Evolutionary conservation across 805 yeast genomes (phyloP).

Genomic region (Cyberlindnera americana): DNA sequence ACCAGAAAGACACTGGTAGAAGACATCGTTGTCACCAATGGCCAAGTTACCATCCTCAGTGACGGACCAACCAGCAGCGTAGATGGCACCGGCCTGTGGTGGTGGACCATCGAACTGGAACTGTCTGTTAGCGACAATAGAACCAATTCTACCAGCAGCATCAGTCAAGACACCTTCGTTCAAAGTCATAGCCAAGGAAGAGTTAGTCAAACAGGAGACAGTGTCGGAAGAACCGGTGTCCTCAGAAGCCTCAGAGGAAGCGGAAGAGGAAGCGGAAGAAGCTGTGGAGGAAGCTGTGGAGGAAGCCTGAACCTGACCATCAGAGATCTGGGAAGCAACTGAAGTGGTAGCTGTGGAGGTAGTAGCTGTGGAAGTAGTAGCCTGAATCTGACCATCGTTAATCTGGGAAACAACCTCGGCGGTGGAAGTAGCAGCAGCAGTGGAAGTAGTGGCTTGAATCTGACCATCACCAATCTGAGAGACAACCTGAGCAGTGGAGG

Average conservation of each 20-base stretch:
- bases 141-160: conserved; percentile 63
- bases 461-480: conserved; percentile 51
- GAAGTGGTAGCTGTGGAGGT: conserved; percentile 6
- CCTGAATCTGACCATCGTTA: conserved; percentile 21
- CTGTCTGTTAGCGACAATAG: conserved; percentile 79
- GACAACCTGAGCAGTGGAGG: conserved; percentile 32
- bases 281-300: conserved; percentile 22
- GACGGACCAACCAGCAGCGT: conserved; percentile 64
- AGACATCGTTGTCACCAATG: conserved; percentile 54
- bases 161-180: conserved; percentile 51
- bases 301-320: conserved; percentile 39
- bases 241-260: conserved; percentile 15
- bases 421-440: neutral
- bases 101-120: conserved; percentile 86
- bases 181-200: conserved; percentile 55
- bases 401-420: conserved; percentile 20
- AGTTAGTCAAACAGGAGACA: conserved; percentile 42
- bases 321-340: conserved; percentile 41
- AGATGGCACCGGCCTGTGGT: conserved; percentile 75
- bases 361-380: conserved; percentile 19
- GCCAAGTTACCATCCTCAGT: conserved; percentile 58
- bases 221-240: conserved; percentile 24
- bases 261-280: conserved; percentile 10
- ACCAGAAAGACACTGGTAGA: conserved; percentile 76
- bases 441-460: conserved; percentile 40